Evolutionary conservation across 495 filamentous ascomycete genomes (phyloP).

Genomic region (Pyrenopolyporus hunteri): DNA sequence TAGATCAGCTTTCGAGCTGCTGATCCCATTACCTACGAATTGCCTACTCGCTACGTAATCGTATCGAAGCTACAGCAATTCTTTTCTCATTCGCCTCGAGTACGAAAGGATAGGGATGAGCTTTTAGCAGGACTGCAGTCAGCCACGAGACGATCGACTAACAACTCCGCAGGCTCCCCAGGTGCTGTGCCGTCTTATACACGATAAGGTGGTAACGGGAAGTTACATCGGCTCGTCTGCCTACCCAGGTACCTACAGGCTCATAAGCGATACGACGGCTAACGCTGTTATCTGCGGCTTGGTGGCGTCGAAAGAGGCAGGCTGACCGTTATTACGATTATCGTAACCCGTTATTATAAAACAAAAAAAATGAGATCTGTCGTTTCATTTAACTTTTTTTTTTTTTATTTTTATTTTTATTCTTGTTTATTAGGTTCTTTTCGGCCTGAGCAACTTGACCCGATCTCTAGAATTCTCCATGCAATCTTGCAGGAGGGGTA

Average conservation of each 20-base stretch:
- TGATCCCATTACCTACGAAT: conserved; percentile 4
- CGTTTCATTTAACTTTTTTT: conserved; percentile 41
- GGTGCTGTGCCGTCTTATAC: conserved; percentile 10
- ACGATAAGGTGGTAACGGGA: too few relatives aligned
- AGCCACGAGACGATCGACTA: conserved; percentile 34
- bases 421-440: conserved; percentile 38
- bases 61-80: background rate
- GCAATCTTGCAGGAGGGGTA: conserved; percentile 38
- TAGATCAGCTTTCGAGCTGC: background rate
- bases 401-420: too few relatives aligned
- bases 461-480: conserved; percentile 40
- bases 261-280: conserved; percentile 4
- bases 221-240: too few relatives aligned
- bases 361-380: conserved; percentile 30
- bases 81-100: conserved; percentile 6
- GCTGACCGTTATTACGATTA: conserved; percentile 3
- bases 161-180: too few relatives aligned
- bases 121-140: conserved; percentile 32
- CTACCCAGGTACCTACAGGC: conserved; percentile 7
- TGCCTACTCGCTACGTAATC: conserved; percentile 11
- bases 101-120: conserved; percentile 15
- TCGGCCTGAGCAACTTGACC: conserved; percentile 38
- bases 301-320: conserved; percentile 12
- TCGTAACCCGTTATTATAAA: background rate
- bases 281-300: background rate